These are phyloP conservation scores for Podospora appendiculata DNA, from an alignment of 495 filamentous ascomycete genomes.

Conservation along the genomic window DNA sequence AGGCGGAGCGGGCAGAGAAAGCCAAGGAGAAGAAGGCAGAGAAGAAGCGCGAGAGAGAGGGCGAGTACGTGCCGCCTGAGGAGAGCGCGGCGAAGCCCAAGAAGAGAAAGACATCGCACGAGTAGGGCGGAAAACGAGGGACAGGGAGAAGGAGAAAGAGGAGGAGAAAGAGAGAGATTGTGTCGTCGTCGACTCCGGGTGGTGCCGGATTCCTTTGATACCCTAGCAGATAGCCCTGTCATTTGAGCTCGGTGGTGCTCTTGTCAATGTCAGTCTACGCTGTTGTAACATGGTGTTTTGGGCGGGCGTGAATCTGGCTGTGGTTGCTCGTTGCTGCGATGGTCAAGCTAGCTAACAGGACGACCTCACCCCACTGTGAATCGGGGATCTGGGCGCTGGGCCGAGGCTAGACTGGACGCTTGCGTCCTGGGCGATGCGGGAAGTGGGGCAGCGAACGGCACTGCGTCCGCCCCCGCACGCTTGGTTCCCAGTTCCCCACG, in stretches of 20 bases:
- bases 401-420: too few relatives aligned
- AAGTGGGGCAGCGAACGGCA: too few relatives aligned
- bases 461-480: too few relatives aligned
- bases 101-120: constrained; percentile 51
- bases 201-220: constrained; percentile 17
- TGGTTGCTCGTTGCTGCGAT: background rate
- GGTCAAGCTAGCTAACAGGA: background rate
- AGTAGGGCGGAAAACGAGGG: constrained; percentile 15
- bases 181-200: constrained; percentile 3
- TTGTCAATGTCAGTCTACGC: background rate
- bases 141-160: background rate
- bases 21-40: constrained; percentile 80
- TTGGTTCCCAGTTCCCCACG: too few relatives aligned
- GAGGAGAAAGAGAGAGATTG: constrained; percentile 3
- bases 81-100: constrained; percentile 59
- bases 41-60: constrained; percentile 76
- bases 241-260: background rate
- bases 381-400: too few relatives aligned
- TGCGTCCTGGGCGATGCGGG: too few relatives aligned
- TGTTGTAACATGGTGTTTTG: background rate
- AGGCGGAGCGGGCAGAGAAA: constrained; percentile 71
- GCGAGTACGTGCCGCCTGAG: constrained; percentile 78
- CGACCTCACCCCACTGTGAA: too few relatives aligned
- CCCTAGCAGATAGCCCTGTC: constrained; percentile 15
- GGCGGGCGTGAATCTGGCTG: background rate